Percentiles rank a stretch among this genome's conserved stretches.
Evolutionary conservation across 176 grass and related monocot species (phyloP).

Genomic region (Echinochloa phyllopogon): DNA sequence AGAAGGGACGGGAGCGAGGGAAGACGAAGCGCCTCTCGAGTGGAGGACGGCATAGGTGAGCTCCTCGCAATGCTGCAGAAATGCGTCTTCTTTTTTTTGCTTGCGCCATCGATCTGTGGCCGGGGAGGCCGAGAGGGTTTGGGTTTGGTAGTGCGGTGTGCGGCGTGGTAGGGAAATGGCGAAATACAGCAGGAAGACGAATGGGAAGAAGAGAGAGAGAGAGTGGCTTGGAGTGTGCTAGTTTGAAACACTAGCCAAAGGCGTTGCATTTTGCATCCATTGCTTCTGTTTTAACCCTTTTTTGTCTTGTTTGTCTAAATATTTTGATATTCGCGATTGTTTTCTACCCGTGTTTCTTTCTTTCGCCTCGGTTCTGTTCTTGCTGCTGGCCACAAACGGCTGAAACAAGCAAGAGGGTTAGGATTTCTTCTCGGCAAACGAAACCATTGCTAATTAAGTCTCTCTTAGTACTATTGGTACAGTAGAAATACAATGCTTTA

Average conservation of each 20-base stretch:
- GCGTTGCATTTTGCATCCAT: not conserved
- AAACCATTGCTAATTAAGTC: slow-evolving; percentile 2
- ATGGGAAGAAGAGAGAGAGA: not conserved
- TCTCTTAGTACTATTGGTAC: not conserved
- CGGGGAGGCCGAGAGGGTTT: not conserved
- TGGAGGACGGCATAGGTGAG: slow-evolving; percentile 33
- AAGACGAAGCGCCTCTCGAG: not conserved
- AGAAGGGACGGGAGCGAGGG: not conserved
- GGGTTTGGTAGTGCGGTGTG: not conserved
- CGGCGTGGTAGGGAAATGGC: not conserved
- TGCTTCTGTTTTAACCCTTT: not conserved
- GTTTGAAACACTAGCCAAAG: not conserved
- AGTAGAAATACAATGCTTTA: not conserved
- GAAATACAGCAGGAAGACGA: slow-evolving; percentile 1
- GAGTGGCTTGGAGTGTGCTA: not conserved
- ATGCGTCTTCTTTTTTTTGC: not conserved
- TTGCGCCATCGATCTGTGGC: not conserved
- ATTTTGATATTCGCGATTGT: not conserved
- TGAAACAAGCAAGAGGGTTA: not conserved
- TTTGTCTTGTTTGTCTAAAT: not conserved
- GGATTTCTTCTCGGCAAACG: not conserved
- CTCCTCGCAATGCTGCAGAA: not conserved
- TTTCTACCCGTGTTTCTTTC: not conserved
- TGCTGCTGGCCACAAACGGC: not conserved
- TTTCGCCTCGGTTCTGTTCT: not conserved